Conservation (phyloP, 495 filamentous ascomycete genomes). For the Neurospora hispaniola region DNA sequence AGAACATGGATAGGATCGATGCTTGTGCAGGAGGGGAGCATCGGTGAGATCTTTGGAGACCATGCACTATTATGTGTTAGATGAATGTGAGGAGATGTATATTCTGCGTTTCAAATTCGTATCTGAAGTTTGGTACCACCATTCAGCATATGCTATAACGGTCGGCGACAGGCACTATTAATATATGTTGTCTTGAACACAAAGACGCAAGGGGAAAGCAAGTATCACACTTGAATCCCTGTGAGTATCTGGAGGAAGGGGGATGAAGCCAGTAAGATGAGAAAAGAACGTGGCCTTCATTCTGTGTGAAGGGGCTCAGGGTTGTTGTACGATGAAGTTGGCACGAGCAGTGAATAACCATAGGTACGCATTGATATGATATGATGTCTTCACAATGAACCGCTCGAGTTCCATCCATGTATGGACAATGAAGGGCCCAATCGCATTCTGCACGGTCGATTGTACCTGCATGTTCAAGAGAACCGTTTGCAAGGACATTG, state of each 20-base stretch:
- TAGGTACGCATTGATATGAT: background rate
- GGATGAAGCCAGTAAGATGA: background rate
- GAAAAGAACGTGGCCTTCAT: background rate
- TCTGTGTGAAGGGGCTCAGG: background rate
- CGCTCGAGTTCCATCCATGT: too few relatives aligned
- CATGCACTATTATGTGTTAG: constrained; percentile 42
- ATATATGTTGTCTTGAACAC: background rate
- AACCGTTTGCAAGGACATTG: background rate
- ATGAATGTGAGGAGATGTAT: constrained; percentile 8
- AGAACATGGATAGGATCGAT: constrained; percentile 42
- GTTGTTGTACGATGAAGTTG: background rate
- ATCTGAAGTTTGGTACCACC: background rate
- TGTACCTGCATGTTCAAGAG: background rate
- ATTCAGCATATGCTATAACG: background rate
- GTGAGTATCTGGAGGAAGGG: background rate
- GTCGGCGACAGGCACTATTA: background rate
- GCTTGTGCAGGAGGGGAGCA: constrained; percentile 39
- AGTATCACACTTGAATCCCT: background rate
- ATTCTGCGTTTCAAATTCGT: background rate
- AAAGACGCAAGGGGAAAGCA: background rate
- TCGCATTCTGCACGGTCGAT: background rate
- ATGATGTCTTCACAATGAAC: background rate
- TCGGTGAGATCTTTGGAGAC: constrained; percentile 37
- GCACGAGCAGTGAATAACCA: background rate
- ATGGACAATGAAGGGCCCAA: background rate